Base-by-base conservation (phyloP, 495 filamentous ascomycete genomes). In the Chaetomidium leptoderma region DNA sequence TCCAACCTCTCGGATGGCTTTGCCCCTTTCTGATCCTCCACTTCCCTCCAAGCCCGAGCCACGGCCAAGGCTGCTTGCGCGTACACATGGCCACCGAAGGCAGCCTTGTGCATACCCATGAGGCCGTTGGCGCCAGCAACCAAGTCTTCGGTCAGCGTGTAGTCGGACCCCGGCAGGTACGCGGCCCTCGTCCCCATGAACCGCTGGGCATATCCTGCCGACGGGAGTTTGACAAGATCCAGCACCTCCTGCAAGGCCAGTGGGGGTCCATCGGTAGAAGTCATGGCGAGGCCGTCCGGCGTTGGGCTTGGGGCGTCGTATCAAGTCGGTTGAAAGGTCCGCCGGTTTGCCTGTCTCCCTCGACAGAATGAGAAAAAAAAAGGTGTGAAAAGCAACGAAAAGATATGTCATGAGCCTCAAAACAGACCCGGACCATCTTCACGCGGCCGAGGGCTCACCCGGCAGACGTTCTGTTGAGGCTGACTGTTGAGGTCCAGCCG, bases 41-140 rank as follows among this genome's bases (percentile, higher is more conserved):
- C 76, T 35, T 73, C 71, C 6, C 53, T 42, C 60, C 58, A 60
- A 55, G 84, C 77, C 14, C 78, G 76, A 5, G 78, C 81, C 13
- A 81, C 85, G 0, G 83, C 84, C 68, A 84, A 77, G 7, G 78
- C 83, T 0, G 83, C 76, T 62, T 90, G 86, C 3, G 81, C 80
- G 59, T 84, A 89, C 6, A 88, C 86, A 71, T 87, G 83, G 0
- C 84, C 86, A 8, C 86, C 86, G 62, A 76, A 87, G 11, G 79
- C 78, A 2, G 66, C 69, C 5, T 55, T 49, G 48, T 66, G 64
- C 3, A 44, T 16, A 19, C 9, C 8, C 32, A 35, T 35, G 8
- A 9, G 24, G 14, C n/a, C n/a, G 21, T 33, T 10, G 59, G 59
- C 40, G n/a, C n/a, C n/a, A n/a, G n/a, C n/a, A n/a, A n/a, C n/a